Evolutionary conservation across 257 asterid species (phyloP), one percentile per base, ranked within the genome.

Genomic region (Fraxinus excelsior): DNA sequence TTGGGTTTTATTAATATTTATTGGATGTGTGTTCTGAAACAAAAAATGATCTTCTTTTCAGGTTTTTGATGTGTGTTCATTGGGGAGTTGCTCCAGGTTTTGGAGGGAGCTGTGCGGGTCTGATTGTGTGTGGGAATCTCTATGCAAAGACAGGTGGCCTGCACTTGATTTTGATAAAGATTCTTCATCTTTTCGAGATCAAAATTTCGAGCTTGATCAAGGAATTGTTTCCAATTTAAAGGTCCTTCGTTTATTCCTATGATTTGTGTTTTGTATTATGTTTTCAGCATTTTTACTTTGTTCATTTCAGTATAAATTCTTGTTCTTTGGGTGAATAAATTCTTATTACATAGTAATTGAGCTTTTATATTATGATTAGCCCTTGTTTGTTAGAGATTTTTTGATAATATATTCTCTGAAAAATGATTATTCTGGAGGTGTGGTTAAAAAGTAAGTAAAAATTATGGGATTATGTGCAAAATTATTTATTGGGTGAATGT

Each of bases 81-180:
- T 94, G 84, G 96, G 98, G 21, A 84, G 98, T 72, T 94, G 97
- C 76, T 94, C 96, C n/a, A 89, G 91, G 87, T 92, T 89, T 70
- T 94, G 97, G 98, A 79, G 90, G 81, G 92, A 87, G 70, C 72
- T 94, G 34, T 92, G 98, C 80, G 91, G 87, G 49, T 88, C 97
- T 81, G 94, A 94, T 87, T 80, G 74, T 80, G 80, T 94, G 84
- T 94, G 98, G 98, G 83, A 85, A 77, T 73, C 78, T 81, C 90
- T 94, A 31, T 94, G 81, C 84, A 86, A 75, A 72, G 86, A 85
- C 58, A 82, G 97, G 84, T 94, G 98, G 98, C 88, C 91, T 79
- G 71, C 60, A 69, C 38, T 85, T 78, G 80, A 73, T 77, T 29
- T 75, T 38, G 77, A 75, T 75, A 70, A 76, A 16, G 78, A 75